Percentiles rank a stretch among this genome's conserved stretches.
phyloP scores from a whole-genome alignment of 2,329 filamentous ascomycete genomes.

The Sclerotinia subarctica region DNA sequence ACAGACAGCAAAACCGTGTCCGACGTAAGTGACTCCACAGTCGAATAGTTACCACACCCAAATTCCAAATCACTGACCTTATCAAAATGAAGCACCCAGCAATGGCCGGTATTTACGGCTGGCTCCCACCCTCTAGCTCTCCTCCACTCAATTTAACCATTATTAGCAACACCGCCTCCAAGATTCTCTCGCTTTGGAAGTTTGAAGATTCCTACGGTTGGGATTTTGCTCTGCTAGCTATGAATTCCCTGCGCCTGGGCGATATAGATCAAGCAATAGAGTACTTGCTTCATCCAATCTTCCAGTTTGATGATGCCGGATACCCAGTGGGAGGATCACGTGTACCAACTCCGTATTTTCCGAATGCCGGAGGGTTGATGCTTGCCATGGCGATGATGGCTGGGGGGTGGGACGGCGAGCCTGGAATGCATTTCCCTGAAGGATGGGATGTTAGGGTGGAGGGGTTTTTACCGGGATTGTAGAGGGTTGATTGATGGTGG shows the following conservation, averaged over 20 bases:
- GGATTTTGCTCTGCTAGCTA: conserved; percentile 48
- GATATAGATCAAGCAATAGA: conserved; percentile 44
- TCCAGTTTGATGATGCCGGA: conserved; percentile 55
- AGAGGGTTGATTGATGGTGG: conserved; percentile 55
- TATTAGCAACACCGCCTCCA: conserved; percentile 41
- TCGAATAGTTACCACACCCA: neutral
- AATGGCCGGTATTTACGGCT: conserved; percentile 46
- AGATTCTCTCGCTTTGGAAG: conserved; percentile 43
- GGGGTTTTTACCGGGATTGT: conserved; percentile 49
- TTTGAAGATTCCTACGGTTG: conserved; percentile 46
- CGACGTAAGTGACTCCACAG: neutral
- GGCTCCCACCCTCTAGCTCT: conserved; percentile 41
- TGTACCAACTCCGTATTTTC: conserved; percentile 58
- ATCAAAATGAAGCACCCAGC: conserved; percentile 44
- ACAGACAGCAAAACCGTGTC: conserved; percentile 30
- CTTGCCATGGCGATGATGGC: conserved; percentile 55
- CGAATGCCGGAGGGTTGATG: conserved; percentile 48
- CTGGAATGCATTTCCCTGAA: conserved; percentile 48
- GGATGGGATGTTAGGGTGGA: conserved; percentile 49
- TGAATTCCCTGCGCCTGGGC: conserved; percentile 45
- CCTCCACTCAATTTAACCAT: conserved; percentile 41
- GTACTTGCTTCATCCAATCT: conserved; percentile 48
- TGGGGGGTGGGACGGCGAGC: conserved; percentile 51
- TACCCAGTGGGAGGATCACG: conserved; percentile 51
- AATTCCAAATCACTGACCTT: neutral